Conservation (phyloP, 108 stramenopile species). For the Stephanodiscus triporus region DNA sequence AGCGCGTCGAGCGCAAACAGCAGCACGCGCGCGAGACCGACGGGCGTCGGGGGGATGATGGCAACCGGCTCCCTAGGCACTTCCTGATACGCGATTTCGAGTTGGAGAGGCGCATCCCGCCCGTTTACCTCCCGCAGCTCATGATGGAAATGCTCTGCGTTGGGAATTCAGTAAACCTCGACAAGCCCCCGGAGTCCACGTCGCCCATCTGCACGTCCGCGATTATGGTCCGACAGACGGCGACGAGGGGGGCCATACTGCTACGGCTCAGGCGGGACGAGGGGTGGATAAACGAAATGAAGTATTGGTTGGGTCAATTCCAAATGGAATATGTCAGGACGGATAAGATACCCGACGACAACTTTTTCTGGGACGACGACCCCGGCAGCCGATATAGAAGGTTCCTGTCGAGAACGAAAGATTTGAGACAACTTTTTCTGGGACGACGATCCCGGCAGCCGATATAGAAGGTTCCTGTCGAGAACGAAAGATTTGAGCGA, state of each 20-base stretch:
- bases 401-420: slow-evolving; percentile 54
- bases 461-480: slow-evolving; percentile 55
- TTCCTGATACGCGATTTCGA: slow-evolving; percentile 39
- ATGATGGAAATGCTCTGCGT: slow-evolving; percentile 90
- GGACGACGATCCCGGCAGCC: slow-evolving; percentile 32
- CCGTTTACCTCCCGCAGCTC: slow-evolving; percentile 80
- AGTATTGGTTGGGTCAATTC: slow-evolving; percentile 74
- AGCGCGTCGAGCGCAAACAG: background rate
- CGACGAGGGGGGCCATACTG: slow-evolving; percentile 75
- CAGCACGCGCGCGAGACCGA: slow-evolving; percentile 17
- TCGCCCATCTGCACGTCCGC: slow-evolving; percentile 65
- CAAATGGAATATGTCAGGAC: slow-evolving; percentile 57
- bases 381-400: slow-evolving; percentile 42
- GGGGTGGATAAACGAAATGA: slow-evolving; percentile 84
- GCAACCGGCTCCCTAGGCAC: background rate
- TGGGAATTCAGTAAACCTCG: slow-evolving; percentile 48
- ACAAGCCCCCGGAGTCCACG: background rate
- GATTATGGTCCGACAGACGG: slow-evolving; percentile 85
- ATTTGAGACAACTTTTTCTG: slow-evolving; percentile 59
- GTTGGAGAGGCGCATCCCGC: slow-evolving; percentile 50
- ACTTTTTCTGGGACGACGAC: slow-evolving; percentile 71
- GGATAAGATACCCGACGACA: slow-evolving; percentile 54
- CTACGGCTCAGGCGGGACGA: slow-evolving; percentile 80
- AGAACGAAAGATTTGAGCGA: slow-evolving; percentile 52
- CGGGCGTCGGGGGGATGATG: background rate